Base-by-base conservation (phyloP, 2,329 filamentous ascomycete genomes). In the Paecilomyces niveus region DNA sequence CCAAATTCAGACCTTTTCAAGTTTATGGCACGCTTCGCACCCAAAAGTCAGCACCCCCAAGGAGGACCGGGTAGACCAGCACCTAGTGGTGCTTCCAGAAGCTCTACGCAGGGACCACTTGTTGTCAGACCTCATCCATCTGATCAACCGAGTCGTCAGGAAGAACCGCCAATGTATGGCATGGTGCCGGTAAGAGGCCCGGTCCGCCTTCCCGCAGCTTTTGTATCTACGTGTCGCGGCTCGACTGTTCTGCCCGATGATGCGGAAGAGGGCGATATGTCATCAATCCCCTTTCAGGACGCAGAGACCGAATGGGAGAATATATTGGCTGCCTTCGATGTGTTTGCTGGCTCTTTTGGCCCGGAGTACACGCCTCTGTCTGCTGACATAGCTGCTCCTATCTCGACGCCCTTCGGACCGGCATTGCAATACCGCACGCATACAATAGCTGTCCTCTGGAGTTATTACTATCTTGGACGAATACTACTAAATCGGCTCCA, bases 371-470 rank as follows among this genome's bases (percentile, higher is more conserved):
- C 89, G 61, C 87, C 90, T 1, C 75, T 97, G 21, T 83, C 84
- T 2, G 77, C 86, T 1, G 90, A 94, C 61, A 84, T 86, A 57
- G 79, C 81, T 58, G 74, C 85, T 56, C 80, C 85, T 54, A 72
- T 83, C 61, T 68, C 77, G 15, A 87, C 91, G 1, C 91, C 93
- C 0, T 99, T 97, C 68, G 93, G 94, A 0, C 83, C 85, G 2
- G 88, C 90, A 0, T 76, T 92, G 6, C 86, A 91, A 63, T 97
- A 96, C 70, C 85, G 90, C 31, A 93, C 89, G 1, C 93, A 91
- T 71, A 87, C 88, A n/a, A 89, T 97, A 62, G 90, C 89, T 2
- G 88, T 90, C 33, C 81, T 97, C 22, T 96, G 92, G 90, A 86
- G 89, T 69, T 88, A 92, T 63, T 92, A 90, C 71, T 89, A 96